phyloP scores from a whole-genome alignment of 768 basidiomycete species.

The Chalciporus piperatus region DNA sequence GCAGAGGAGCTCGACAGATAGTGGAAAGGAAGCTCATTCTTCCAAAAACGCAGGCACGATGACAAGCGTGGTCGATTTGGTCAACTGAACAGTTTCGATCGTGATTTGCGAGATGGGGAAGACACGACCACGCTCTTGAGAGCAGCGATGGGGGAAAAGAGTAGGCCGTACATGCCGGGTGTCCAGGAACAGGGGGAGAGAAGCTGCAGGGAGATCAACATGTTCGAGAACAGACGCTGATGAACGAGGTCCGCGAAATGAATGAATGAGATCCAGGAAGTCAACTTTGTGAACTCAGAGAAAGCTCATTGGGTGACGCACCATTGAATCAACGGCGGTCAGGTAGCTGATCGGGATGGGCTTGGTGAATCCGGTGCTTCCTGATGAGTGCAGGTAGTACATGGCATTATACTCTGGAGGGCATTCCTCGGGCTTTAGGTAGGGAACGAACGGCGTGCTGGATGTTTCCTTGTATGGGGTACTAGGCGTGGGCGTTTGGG shows the following conservation, averaged over 20 bases:
- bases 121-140: conserved; percentile 15
- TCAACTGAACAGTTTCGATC: conserved; percentile 15
- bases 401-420: too few relatives aligned
- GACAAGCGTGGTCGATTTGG: conserved; percentile 14
- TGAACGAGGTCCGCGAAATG: neutral
- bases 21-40: conserved; percentile 17
- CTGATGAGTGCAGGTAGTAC: conserved; percentile 50
- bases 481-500: neutral
- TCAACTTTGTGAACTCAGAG: conserved; percentile 22
- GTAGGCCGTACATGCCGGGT: too few relatives aligned
- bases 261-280: too few relatives aligned
- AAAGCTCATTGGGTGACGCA: conserved; percentile 33
- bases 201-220: conserved; percentile 6
- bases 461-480: conserved; percentile 3
- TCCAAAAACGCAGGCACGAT: conserved; percentile 25
- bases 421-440: conserved; percentile 3
- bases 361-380: conserved; percentile 48
- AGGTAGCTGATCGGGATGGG: conserved; percentile 36
- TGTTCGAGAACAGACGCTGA: conserved; percentile 11
- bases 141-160: conserved; percentile 18
- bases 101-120: conserved; percentile 19
- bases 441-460: conserved; percentile 5
- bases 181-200: too few relatives aligned
- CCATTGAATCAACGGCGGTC: conserved; percentile 33
- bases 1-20: conserved; percentile 17